These are phyloP conservation scores for Cladosporium sp. DNA, from an alignment of 2,329 filamentous ascomycete species.

Conservation along the genomic window DNA sequence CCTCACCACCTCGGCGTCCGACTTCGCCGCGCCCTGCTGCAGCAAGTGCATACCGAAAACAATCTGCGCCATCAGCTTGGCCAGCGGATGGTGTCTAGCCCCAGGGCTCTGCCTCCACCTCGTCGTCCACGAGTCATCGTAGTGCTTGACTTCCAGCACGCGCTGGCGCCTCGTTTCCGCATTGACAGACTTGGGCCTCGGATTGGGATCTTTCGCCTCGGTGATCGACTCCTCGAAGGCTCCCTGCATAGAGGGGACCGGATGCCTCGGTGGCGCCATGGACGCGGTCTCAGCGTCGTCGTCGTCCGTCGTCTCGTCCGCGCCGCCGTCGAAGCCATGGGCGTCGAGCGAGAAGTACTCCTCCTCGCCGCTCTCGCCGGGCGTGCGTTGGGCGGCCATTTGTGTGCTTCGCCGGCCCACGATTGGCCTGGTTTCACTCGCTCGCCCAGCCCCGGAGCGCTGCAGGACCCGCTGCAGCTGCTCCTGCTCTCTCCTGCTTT, in stretches of 20 bases:
- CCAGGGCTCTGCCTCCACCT: slow-evolving; percentile 70
- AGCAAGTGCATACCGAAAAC: slow-evolving; percentile 88
- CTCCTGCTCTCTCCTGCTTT: no score
- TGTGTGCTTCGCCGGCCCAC: no score
- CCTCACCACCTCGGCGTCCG: slow-evolving; percentile 76
- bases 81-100: slow-evolving; percentile 77
- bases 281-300: slow-evolving; percentile 2
- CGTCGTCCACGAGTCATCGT: slow-evolving; percentile 64
- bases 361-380: not conserved
- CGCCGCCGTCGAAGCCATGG: not conserved
- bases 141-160: slow-evolving; percentile 61
- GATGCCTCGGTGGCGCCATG: slow-evolving; percentile 51
- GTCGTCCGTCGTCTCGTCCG: not conserved
- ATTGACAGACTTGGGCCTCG: slow-evolving; percentile 33
- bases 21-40: slow-evolving; percentile 78
- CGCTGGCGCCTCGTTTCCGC: slow-evolving; percentile 58
- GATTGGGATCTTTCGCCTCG: slow-evolving; percentile 53
- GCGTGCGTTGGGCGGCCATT: not conserved
- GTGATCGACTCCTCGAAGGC: slow-evolving; percentile 77
- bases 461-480: no score
- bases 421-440: no score
- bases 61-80: slow-evolving; percentile 87
- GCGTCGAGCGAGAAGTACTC: not conserved
- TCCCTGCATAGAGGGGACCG: slow-evolving; percentile 68
- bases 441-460: no score